These are phyloP conservation scores for Maudiozyma serrabonitensis DNA, from an alignment of 805 yeast genomes.

Conservation along the genomic window DNA sequence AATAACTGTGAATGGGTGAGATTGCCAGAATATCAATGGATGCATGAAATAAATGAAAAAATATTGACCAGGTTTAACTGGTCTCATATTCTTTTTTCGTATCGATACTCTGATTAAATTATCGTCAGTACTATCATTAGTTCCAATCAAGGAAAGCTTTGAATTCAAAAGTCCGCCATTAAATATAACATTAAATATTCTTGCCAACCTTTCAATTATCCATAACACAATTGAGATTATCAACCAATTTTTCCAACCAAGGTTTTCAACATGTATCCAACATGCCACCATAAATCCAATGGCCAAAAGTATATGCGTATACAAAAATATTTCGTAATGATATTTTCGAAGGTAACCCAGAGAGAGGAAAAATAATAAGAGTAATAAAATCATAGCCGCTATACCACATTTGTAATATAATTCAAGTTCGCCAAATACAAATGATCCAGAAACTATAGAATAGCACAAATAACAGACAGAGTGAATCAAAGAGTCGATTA, in stretches of 20 bases:
- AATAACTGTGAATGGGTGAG: slow-evolving; percentile 48
- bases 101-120: slow-evolving; percentile 15
- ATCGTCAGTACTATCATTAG: neutral
- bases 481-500: slow-evolving; percentile 32
- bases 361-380: slow-evolving; percentile 26
- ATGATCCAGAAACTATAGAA: slow-evolving; percentile 19
- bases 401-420: slow-evolving; percentile 37
- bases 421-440: slow-evolving; percentile 5
- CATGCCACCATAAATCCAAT: slow-evolving; percentile 35
- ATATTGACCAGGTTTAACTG: slow-evolving; percentile 35
- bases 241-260: slow-evolving; percentile 36
- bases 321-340: slow-evolving; percentile 39
- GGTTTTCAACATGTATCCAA: slow-evolving; percentile 38
- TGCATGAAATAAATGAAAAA: slow-evolving; percentile 40
- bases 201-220: slow-evolving; percentile 33
- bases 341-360: slow-evolving; percentile 27
- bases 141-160: slow-evolving; percentile 9
- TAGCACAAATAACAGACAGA: slow-evolving; percentile 31
- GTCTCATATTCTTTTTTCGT: slow-evolving; percentile 11
- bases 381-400: slow-evolving; percentile 25
- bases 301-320: slow-evolving; percentile 35
- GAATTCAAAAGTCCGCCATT: slow-evolving; percentile 15
- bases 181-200: slow-evolving; percentile 27
- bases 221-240: slow-evolving; percentile 32
- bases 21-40: slow-evolving; percentile 42